Conservation (phyloP, 2,329 filamentous ascomycete species). For the Sporothrix euskadiensis region DNA sequence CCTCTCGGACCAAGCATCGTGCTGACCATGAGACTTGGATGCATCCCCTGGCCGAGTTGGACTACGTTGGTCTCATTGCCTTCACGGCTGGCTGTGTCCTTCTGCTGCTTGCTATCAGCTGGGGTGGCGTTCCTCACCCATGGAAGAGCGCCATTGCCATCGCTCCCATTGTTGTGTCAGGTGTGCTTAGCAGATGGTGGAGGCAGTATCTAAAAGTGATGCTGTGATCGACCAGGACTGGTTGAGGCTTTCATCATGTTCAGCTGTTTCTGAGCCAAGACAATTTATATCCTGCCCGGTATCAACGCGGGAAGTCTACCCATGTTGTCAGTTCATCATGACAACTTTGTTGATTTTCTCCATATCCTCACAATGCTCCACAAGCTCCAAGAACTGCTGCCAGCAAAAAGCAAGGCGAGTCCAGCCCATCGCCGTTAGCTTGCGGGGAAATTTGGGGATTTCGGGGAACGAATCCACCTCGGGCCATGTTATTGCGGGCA, state of each 20-base stretch:
- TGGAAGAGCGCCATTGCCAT: conserved; percentile 26
- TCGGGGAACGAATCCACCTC: not conserved
- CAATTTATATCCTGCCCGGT: too few relatives aligned
- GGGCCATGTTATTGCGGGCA: not conserved
- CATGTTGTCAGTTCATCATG: too few relatives aligned
- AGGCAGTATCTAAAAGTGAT: too few relatives aligned
- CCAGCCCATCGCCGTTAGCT: not conserved
- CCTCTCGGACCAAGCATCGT: conserved; percentile 40
- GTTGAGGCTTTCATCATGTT: too few relatives aligned
- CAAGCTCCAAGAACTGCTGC: not conserved
- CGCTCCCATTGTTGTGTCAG: conserved; percentile 15
- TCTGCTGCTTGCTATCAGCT: conserved; percentile 21
- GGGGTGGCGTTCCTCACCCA: conserved; percentile 24
- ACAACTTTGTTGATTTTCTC: too few relatives aligned
- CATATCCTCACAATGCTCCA: not conserved
- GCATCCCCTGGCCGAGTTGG: conserved; percentile 30
- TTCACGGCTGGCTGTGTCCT: conserved; percentile 17
- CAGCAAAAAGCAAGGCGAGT: not conserved
- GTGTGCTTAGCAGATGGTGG: not conserved
- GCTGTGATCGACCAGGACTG: too few relatives aligned
- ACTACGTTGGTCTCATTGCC: conserved; percentile 22
- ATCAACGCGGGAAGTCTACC: too few relatives aligned
- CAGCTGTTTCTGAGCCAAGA: not conserved
- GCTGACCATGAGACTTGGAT: conserved; percentile 33
- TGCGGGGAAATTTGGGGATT: not conserved